Conservation (phyloP, 192 early-diverging fungal genomes). For the Mortierella hygrophila region DNA sequence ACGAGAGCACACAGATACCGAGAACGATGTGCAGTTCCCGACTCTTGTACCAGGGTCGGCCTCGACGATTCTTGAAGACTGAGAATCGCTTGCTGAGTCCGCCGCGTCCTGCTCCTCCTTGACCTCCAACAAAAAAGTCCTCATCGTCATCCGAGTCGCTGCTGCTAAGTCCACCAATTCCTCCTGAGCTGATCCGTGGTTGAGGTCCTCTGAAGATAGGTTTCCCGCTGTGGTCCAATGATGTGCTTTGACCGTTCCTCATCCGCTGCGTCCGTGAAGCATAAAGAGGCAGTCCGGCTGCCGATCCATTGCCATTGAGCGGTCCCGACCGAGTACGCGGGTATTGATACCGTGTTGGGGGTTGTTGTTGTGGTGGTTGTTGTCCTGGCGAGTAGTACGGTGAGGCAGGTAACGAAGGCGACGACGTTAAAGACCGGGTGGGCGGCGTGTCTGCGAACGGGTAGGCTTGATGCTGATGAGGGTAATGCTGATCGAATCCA, state of each 20-base stretch:
- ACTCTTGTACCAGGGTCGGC: slow-evolving; percentile 35
- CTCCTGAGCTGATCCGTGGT: slow-evolving; percentile 29
- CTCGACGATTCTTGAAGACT: slow-evolving; percentile 38
- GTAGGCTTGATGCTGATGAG: slow-evolving; percentile 15
- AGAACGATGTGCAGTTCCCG: slow-evolving; percentile 36
- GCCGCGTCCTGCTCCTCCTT: slow-evolving; percentile 8
- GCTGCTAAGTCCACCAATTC: slow-evolving; percentile 41
- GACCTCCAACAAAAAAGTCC: slow-evolving; percentile 17
- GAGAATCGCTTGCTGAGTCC: slow-evolving; percentile 28
- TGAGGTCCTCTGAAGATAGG: slow-evolving; percentile 32
- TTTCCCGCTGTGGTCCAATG: slow-evolving; percentile 41
- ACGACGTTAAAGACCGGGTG: slow-evolving; percentile 23
- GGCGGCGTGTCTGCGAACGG: slow-evolving; percentile 15
- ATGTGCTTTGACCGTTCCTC: slow-evolving; percentile 43
- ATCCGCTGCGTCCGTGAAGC: slow-evolving; percentile 48
- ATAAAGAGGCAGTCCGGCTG: slow-evolving; percentile 31
- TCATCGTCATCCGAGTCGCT: slow-evolving; percentile 22
- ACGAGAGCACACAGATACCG: slow-evolving; percentile 50
- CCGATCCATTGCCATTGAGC: slow-evolving; percentile 9
- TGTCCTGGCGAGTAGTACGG: slow-evolving; percentile 38
- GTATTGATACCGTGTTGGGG: slow-evolving; percentile 43
- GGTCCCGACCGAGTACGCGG: slow-evolving; percentile 32
- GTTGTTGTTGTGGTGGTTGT: slow-evolving; percentile 18
- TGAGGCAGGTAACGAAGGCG: slow-evolving; percentile 29
- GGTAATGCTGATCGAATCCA: slow-evolving; percentile 22